Base-by-base conservation (phyloP, 495 filamentous ascomycete genomes). In the Margaritispora aquatica region DNA sequence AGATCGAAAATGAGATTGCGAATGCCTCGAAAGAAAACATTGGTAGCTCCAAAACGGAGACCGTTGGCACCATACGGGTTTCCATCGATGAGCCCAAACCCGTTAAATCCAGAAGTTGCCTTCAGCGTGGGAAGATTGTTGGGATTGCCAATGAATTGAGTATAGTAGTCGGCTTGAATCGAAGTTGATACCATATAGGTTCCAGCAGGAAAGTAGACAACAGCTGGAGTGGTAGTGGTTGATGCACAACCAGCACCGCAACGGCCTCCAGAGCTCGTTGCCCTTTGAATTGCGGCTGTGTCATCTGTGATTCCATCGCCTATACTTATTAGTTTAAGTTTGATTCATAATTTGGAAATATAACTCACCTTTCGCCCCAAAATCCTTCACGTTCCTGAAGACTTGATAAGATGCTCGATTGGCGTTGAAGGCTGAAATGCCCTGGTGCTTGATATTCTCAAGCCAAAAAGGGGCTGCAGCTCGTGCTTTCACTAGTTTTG, bases 1-100 rank as follows among this genome's bases (percentile, higher is more conserved):
- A 83, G 80, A 66, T 94, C 89, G 26, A 94, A 73, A 57, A 90
- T 77, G 52, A 94, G 80, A 64, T 94, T 94, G 29, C 88, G 77
- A 52, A 94, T 78, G 62, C 90, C 87, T 34, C 89, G 76, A 68
- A 80, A 92, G 73, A 94, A 94, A 24, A 88, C 82, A 61, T 88
- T 92, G 19, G 86, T 89, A 0, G 83, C 69, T 27, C 74, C 73
- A 71, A 78, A 77, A 23, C 73, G 69, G 55, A 4, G 20, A 17
- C 72, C 62, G 29, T 70, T 70, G 27, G 71, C 77, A 73, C 79
- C 89, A 68, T 88, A 87, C 48, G 77, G 77, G 67, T 89, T 81
- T n/a, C 80, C 83, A 60, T 90, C 88, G 58, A 92, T 82, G 61
- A 90, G 62, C 2, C 80, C 84, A 56, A 86, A 75, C 26, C 84